Conservation (phyloP, 164 flowering plant species). For the Cinnamomum chago region DNA sequence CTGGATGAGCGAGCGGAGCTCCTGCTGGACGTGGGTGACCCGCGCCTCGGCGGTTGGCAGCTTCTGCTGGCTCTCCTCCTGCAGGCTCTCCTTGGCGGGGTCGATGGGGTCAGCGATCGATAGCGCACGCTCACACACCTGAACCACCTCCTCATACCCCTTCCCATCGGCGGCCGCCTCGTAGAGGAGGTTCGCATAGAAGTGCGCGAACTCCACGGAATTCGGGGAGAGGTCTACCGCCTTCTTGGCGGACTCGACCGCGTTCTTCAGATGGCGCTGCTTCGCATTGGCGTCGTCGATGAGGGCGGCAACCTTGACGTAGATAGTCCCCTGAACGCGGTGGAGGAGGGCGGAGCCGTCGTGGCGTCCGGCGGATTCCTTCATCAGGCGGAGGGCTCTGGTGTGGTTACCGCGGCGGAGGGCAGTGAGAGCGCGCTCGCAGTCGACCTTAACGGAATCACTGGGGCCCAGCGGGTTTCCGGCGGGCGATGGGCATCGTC, state of each 20-base stretch:
- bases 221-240: constrained; percentile 65
- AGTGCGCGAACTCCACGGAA: constrained; percentile 84
- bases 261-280: constrained; percentile 58
- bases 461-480: constrained; percentile 1
- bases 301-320: constrained; percentile 62
- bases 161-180: constrained; percentile 68
- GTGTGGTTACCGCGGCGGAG: constrained; percentile 85
- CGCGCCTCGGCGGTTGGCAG: constrained; percentile 49
- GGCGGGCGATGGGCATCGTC: constrained; percentile 1
- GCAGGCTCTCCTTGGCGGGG: constrained; percentile 87
- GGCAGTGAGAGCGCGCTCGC: constrained; percentile 75
- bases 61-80: constrained; percentile 76
- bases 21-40: constrained; percentile 57
- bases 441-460: constrained; percentile 50
- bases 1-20: constrained; percentile 62
- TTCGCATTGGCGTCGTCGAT: constrained; percentile 71
- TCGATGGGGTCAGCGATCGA: constrained; percentile 68
- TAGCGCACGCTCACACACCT: constrained; percentile 82
- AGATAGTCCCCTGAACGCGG: constrained; percentile 78
- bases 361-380: constrained; percentile 46
- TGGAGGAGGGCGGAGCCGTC: constrained; percentile 53
- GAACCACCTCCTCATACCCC: constrained; percentile 76
- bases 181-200: constrained; percentile 81
- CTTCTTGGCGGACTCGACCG: constrained; percentile 58
- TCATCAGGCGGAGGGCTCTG: constrained; percentile 78